Base-by-base conservation (phyloP, 805 yeast genomes). In the Tetrapisispora iriomotensis region DNA sequence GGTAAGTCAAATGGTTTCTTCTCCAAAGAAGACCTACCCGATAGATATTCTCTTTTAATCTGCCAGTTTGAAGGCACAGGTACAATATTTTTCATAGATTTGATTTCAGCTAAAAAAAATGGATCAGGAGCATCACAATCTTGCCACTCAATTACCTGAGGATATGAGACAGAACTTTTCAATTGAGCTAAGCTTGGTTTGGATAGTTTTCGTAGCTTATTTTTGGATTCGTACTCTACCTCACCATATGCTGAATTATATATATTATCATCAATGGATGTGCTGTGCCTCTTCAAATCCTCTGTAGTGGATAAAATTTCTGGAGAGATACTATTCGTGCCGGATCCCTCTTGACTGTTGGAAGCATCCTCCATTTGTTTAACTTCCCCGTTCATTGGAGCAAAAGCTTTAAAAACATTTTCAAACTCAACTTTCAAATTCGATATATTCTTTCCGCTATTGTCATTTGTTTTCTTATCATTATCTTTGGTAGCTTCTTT, bases 61-160 rank as follows among this genome's bases (percentile, higher is more conserved):
- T 75, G 75, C 98, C 98, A 90, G 58, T 87, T 92, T 0, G 62
- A 53, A 0, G 97, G 97, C 1, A 90, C 85, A 2, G 77, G 83
- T 1, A 88, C 78, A 1, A 65, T 69, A 46, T 85, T 83, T 41
- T 75, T 77, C 26, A 66, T 61, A 0, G 79, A 63, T 54, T 88
- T 90, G 36, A 90, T 58, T 18, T 70, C 64, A 0, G 83, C 75
- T 12, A 77, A 66, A 17, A 87, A 54, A 35, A 65, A 61, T 2
- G 98, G 95, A 49, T 85, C 90, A 1, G 68, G 69, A 0, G 96
- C 81, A 63, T 88, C 92, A 2, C 78, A 80, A 58, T 92, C 97
- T 49, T 66, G 75, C 94, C 94, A 82, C 46, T 87, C 94, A 1
- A 90, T 79, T 4, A 78, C 54, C 41, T 83, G 85, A 0, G 97